These are phyloP conservation scores for Lippia alba DNA, from an alignment of 305 asterid genomes.

Conservation along the genomic window DNA sequence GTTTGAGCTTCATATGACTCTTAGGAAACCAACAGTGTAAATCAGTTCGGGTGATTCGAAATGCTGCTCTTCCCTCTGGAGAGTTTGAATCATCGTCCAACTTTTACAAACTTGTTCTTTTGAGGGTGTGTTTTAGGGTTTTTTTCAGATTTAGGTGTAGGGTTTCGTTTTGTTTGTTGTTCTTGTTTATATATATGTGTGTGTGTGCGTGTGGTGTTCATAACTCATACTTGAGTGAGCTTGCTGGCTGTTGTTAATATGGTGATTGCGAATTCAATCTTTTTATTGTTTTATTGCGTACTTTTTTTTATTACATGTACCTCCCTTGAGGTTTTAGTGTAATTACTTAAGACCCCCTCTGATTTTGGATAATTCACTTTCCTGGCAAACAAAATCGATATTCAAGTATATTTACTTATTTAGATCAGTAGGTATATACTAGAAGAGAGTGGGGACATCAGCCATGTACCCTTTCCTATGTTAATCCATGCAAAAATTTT, in stretches of 20 bases:
- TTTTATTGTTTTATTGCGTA: neutral
- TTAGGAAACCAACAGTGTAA: slow-evolving; percentile 21
- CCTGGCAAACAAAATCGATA: neutral
- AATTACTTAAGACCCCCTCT: too few species aligned
- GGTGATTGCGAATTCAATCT: slow-evolving; percentile 7
- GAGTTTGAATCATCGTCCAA: neutral
- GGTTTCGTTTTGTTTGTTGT: neutral
- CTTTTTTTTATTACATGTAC: neutral
- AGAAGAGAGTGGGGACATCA: too few species aligned
- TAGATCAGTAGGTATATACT: too few species aligned
- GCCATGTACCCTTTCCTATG: too few species aligned
- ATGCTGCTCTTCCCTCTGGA: neutral
- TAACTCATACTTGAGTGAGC: slow-evolving; percentile 7
- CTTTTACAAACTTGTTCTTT: neutral
- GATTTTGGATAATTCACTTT: too few species aligned
- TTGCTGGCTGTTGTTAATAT: slow-evolving; percentile 12
- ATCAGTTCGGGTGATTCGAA: slow-evolving; percentile 25
- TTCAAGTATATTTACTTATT: neutral
- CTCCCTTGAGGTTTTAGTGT: too few species aligned
- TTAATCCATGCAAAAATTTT: too few species aligned
- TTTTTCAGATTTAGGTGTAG: neutral
- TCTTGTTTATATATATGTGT: slow-evolving; percentile 22
- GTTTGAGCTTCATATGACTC: slow-evolving; percentile 25
- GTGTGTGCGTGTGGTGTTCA: slow-evolving; percentile 12
- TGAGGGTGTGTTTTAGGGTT: neutral